phyloP scores from a whole-genome alignment of 176 grass and related monocot species.

The Puya raimondii region DNA sequence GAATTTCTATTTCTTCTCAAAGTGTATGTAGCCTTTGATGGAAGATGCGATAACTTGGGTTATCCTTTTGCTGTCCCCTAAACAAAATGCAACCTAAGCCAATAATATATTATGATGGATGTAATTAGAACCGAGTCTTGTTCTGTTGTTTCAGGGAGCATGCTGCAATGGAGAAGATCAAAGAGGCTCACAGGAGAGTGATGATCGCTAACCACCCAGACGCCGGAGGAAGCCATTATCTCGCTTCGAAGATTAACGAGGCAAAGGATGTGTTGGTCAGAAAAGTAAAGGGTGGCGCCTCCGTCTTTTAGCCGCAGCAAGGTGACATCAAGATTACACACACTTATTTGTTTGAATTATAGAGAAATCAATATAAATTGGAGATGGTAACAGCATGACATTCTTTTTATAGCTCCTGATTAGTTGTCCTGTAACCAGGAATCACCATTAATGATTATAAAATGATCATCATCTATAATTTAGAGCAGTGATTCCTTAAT shows the following conservation, averaged over 20 bases:
- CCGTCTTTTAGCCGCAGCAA: slow-evolving; percentile 29
- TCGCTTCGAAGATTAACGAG: slow-evolving; percentile 78
- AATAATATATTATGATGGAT: background rate
- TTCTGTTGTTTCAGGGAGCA: slow-evolving; percentile 45
- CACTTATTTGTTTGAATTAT: background rate
- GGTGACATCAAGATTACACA: background rate
- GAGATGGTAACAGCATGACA: background rate
- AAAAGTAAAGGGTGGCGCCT: slow-evolving; percentile 39
- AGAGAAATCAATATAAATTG: background rate
- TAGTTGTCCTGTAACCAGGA: slow-evolving; percentile 1
- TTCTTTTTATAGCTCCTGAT: slow-evolving; percentile 9
- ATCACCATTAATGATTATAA: background rate
- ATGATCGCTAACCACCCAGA: slow-evolving; percentile 93
- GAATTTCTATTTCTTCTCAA: too few relatives aligned
- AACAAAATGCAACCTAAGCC: too few relatives aligned
- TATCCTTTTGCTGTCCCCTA: too few relatives aligned
- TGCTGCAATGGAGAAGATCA: slow-evolving; percentile 63
- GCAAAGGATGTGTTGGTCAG: slow-evolving; percentile 76
- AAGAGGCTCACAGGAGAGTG: slow-evolving; percentile 80
- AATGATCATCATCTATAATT: too few relatives aligned
- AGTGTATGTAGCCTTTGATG: too few relatives aligned
- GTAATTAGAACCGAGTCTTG: background rate
- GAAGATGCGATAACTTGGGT: too few relatives aligned
- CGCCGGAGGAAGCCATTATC: slow-evolving; percentile 81
- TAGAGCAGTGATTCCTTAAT: too few relatives aligned